A percentile compares a stretch with the other conserved stretches of the same genome.
Evolutionary conservation across 495 filamentous ascomycete species (phyloP).

Genomic region (Emericellopsis terricola): DNA sequence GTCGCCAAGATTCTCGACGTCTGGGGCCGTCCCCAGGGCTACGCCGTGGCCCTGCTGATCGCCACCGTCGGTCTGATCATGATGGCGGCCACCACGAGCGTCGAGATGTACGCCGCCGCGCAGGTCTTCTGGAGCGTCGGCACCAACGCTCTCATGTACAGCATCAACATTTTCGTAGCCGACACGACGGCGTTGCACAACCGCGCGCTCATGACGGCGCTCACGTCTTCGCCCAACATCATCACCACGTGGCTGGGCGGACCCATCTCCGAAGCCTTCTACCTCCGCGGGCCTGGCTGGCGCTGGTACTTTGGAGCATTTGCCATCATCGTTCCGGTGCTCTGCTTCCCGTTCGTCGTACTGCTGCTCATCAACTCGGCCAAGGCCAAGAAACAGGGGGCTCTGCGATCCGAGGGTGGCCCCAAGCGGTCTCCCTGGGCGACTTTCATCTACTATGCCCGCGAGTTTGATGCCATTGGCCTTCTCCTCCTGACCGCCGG

Average conservation of each 20-base stretch:
- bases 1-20: slow-evolving; percentile 49
- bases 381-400: too few relatives aligned
- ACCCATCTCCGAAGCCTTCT: slow-evolving; percentile 25
- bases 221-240: slow-evolving; percentile 46
- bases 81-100: slow-evolving; percentile 32
- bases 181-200: slow-evolving; percentile 47
- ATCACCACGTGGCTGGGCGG: slow-evolving; percentile 37
- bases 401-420: too few relatives aligned
- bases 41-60: slow-evolving; percentile 18
- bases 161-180: slow-evolving; percentile 43
- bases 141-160: slow-evolving; percentile 38
- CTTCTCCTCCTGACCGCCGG: slow-evolving; percentile 37
- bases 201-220: slow-evolving; percentile 39
- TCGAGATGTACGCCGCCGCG: slow-evolving; percentile 30
- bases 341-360: slow-evolving; percentile 32
- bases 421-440: too few relatives aligned
- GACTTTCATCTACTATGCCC: slow-evolving; percentile 32
- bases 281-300: slow-evolving; percentile 28
- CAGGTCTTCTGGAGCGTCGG: slow-evolving; percentile 36
- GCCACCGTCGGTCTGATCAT: slow-evolving; percentile 26
- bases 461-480: slow-evolving; percentile 44
- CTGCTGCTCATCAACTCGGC: slow-evolving; percentile 39
- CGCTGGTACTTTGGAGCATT: slow-evolving; percentile 49
- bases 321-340: slow-evolving; percentile 35
- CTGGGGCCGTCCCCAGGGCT: slow-evolving; percentile 38